Percentiles rank a stretch among this genome's conserved stretches.
Evolutionary conservation across 257 asterid species (phyloP).

Genomic region (Solanum pinnatisectum): DNA sequence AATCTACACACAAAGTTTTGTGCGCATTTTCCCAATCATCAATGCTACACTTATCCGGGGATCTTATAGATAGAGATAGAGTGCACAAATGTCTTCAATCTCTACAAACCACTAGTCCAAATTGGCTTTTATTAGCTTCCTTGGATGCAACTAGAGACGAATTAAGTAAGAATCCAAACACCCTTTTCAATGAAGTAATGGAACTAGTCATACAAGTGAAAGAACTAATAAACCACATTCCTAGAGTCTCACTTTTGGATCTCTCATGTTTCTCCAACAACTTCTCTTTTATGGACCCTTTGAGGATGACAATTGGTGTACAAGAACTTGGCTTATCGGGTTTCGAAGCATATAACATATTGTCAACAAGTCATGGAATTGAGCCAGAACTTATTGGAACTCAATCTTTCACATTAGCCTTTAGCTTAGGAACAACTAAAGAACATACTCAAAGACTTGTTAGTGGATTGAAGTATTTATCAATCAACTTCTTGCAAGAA

Average conservation of each 20-base stretch:
- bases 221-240: conserved; percentile 21
- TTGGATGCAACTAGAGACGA: conserved; percentile 73
- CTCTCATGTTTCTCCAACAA: conserved; percentile 14
- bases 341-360: conserved; percentile 50
- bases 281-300: conserved; percentile 46
- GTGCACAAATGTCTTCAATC: conserved; percentile 60
- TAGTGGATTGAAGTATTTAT: conserved; percentile 46
- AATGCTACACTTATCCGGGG: conserved; percentile 60
- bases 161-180: conserved; percentile 26
- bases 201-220: conserved; percentile 45
- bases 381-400: conserved; percentile 68
- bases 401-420: conserved; percentile 45
- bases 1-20: conserved; percentile 76
- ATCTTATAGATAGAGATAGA: conserved; percentile 38
- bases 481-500: conserved; percentile 7
- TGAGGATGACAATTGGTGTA: conserved; percentile 47
- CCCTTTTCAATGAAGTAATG: conserved; percentile 34
- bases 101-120: conserved; percentile 85
- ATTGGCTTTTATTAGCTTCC: conserved; percentile 64
- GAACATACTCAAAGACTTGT: conserved; percentile 51
- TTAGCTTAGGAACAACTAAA: conserved; percentile 60
- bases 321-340: conserved; percentile 50
- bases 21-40: conserved; percentile 75
- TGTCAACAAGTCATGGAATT: conserved; percentile 39
- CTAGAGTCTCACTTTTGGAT: conserved; percentile 36